Evolutionary conservation across 2,329 filamentous ascomycete genomes (phyloP), one percentile per base, ranked within the genome.

Genomic region (Cladophialophora bantiana): DNA sequence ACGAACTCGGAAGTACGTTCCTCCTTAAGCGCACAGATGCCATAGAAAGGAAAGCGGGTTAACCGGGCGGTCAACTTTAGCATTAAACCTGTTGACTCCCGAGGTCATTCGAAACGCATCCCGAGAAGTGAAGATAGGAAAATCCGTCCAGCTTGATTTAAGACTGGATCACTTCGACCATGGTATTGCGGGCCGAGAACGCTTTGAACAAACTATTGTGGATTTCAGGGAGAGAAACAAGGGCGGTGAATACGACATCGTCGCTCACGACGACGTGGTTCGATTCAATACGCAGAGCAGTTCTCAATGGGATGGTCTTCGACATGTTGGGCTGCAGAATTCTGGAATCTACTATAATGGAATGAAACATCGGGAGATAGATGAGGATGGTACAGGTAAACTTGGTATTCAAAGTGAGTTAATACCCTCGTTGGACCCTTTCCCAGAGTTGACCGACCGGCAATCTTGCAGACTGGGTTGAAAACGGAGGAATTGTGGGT

Each of bases 61-160:
- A n/a, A 26, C 18, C 15, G 26, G 10, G 26, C 45, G 15, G 18
- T 18, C 45, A 26, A 20, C 5, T 50, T 5, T 48, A 64, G 62
- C 81, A 70, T 76, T 87, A 1, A 86, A 86, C 71, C 77, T 85
- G 5, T 77, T 87, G 59, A 86, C 83, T 0, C 79, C 82, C 0
- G 74, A 78, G n/a, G 77, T 77, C 13, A 77, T 81, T 15, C 74
- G 74, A 12, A 70, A 74, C 7, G 81, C 81, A 0, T 77, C 81
- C 1, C 73, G 75, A 26, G 81, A 83, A 69, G 83, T 84, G 61
- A 76, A 77, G 42, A 75, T 74, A 6, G 80, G 66, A 9, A 38
- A 56, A 18, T 36, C 54, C 20, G 50, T 68, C 3, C 50, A 53
- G 36, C 50, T 65, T 12, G 66, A 68, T 73, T 78, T 78, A 75